phyloP scores from a whole-genome alignment of 768 basidiomycete genomes.

The Boletus sp. region DNA sequence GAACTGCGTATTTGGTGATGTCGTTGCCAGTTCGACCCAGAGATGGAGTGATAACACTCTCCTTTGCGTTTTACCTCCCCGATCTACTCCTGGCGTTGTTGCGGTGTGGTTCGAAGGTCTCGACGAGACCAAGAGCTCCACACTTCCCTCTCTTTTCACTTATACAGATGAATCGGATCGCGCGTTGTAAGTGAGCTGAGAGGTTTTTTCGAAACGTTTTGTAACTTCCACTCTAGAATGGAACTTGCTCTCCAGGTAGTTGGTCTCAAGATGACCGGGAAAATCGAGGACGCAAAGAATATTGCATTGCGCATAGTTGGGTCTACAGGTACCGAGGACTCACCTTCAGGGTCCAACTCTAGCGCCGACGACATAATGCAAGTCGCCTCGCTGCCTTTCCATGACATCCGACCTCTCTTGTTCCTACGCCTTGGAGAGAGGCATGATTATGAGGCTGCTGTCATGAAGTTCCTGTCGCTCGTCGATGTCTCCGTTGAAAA shows the following conservation, averaged over 20 bases:
- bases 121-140: conserved; percentile 54
- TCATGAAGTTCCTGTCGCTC: conserved; percentile 79
- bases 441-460: conserved; percentile 68
- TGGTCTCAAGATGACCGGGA: conserved; percentile 94
- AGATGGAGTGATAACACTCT: conserved; percentile 92
- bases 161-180: conserved; percentile 91
- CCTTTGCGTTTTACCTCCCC: conserved; percentile 87
- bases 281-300: conserved; percentile 89
- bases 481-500: conserved; percentile 62
- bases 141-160: conserved; percentile 69
- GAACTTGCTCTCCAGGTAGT: conserved; percentile 94
- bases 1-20: conserved; percentile 84
- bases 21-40: conserved; percentile 78
- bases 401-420: conserved; percentile 57
- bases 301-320: conserved; percentile 93
- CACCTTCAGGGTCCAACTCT: conserved; percentile 34
- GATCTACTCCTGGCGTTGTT: conserved; percentile 78
- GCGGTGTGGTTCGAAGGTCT: conserved; percentile 86
- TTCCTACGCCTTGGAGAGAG: conserved; percentile 53
- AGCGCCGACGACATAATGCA: conserved; percentile 52
- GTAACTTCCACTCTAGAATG: conserved; percentile 57
- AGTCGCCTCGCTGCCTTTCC: conserved; percentile 42
- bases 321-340: conserved; percentile 54
- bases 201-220: conserved; percentile 8
- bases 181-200: conserved; percentile 61